These are phyloP conservation scores for Penicillium manginii DNA, from an alignment of 495 filamentous ascomycete species.

Conservation along the genomic window DNA sequence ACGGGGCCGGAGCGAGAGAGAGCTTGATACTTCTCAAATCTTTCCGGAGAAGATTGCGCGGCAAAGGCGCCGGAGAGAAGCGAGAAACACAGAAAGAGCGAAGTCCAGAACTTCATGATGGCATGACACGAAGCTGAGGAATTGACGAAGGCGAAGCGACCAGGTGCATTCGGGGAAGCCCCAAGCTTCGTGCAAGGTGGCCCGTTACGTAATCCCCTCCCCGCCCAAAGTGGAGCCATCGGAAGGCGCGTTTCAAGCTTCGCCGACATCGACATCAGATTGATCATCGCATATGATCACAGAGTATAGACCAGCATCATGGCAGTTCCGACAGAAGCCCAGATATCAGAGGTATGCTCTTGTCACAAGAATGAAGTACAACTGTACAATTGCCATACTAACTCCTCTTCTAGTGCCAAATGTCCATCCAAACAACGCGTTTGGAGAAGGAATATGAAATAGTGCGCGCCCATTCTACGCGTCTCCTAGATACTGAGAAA, in stretches of 20 bases:
- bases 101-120: constrained; percentile 60
- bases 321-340: constrained; percentile 22
- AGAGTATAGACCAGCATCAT: constrained; percentile 7
- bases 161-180: background rate
- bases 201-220: constrained; percentile 24
- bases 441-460: constrained; percentile 71
- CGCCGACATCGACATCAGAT: background rate
- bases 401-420: constrained; percentile 36
- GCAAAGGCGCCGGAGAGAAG: constrained; percentile 48
- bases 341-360: constrained; percentile 32
- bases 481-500: constrained; percentile 69
- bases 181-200: constrained; percentile 21
- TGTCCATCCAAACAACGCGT: constrained; percentile 48
- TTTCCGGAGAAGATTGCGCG: constrained; percentile 34
- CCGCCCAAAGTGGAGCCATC: constrained; percentile 6
- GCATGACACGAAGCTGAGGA: constrained; percentile 22
- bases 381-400: background rate
- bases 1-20: constrained; percentile 70
- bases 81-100: constrained; percentile 54
- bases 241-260: constrained; percentile 14
- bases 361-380: background rate
- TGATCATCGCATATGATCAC: background rate
- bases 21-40: constrained; percentile 69
- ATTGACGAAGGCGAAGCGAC: background rate
- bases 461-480: constrained; percentile 56